A percentile compares a stretch with the other conserved stretches of the same genome.
These are phyloP conservation scores for Limnanthes douglasii DNA, from an alignment of 345 rosid species.

Conservation along the genomic window DNA sequence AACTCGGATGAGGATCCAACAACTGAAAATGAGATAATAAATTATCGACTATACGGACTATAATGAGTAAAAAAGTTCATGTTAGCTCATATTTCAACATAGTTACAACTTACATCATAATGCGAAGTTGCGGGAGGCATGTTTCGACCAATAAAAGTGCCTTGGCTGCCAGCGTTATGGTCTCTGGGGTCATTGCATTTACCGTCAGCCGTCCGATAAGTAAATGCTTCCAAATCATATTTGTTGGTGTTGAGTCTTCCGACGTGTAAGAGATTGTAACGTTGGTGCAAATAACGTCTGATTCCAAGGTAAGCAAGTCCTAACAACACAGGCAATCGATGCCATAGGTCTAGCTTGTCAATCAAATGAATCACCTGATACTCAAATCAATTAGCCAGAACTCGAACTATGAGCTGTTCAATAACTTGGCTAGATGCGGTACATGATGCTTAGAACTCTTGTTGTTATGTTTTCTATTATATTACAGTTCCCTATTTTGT, in stretches of 20 bases:
- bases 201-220: constrained; percentile 53
- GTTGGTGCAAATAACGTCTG: constrained; percentile 58
- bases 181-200: constrained; percentile 48
- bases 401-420: not conserved
- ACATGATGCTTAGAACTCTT: too few species aligned
- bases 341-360: constrained; percentile 56
- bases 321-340: constrained; percentile 42
- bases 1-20: constrained; percentile 61
- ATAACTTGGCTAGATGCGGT: too few species aligned
- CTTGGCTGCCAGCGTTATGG: constrained; percentile 45
- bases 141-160: constrained; percentile 49
- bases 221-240: constrained; percentile 28
- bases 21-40: constrained; percentile 15
- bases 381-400: not conserved
- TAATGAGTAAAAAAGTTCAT: not conserved
- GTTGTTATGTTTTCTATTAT: not conserved
- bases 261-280: constrained; percentile 56
- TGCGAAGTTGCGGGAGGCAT: constrained; percentile 41
- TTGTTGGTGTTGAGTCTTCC: constrained; percentile 26
- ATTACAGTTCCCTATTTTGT: not conserved
- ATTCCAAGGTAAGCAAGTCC: constrained; percentile 47
- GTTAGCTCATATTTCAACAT: too few species aligned
- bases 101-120: constrained; percentile 26
- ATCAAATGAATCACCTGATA: constrained; percentile 38
- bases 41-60: too few species aligned